Base-by-base conservation (phyloP, 345 rosid species). In the Litchi chinensis region DNA sequence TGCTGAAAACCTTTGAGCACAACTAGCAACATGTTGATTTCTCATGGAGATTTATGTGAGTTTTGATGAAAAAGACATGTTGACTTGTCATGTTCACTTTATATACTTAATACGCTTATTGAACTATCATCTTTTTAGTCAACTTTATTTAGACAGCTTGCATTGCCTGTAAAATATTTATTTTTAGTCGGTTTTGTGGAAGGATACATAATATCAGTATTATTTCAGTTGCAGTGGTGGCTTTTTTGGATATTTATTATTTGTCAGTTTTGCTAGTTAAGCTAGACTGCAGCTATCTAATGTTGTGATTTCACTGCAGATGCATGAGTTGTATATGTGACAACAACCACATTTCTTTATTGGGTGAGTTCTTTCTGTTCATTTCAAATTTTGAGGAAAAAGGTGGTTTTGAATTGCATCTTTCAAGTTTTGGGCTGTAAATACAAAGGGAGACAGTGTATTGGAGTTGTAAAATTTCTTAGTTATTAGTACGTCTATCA, bases 261-360 rank as follows among this genome's bases (percentile, higher is more conserved):
- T 10, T 19, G 24, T 19, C 24, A 52, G 60, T 65, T 52, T 65
- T 4, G 4, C 54, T 21, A 13, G 15, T 65, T 16, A 56, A 54
- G 54, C 22, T 76, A 68, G 43, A 22, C 39, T 68, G 37, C 46
- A 66, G 48, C 39, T 50, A 4, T 54, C 52, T 76, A 67, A 50
- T 76, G 16, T 65, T 76, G 37, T 16, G 24, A 41, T 56, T 68
- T 67, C 67, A 54, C 5, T 76, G 79, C 73, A 68, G 79, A 64
- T 67, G 40, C 40, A 37, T 56, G 46, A 28, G 50, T 21, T 52
- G 32, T 5, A 13, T 66, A 39, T 12, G 64, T 28, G 10, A 68
- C 64, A 15, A 21, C 19, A 50, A 21, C 22, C 40, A 12, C 39
- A 54, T 43, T 32, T 50, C 32, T 65, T n/a, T 66, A 50, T 19